These are phyloP conservation scores for Heliocybe sulcata DNA, from an alignment of 1,284 basidiomycete species.

Conservation along the genomic window DNA sequence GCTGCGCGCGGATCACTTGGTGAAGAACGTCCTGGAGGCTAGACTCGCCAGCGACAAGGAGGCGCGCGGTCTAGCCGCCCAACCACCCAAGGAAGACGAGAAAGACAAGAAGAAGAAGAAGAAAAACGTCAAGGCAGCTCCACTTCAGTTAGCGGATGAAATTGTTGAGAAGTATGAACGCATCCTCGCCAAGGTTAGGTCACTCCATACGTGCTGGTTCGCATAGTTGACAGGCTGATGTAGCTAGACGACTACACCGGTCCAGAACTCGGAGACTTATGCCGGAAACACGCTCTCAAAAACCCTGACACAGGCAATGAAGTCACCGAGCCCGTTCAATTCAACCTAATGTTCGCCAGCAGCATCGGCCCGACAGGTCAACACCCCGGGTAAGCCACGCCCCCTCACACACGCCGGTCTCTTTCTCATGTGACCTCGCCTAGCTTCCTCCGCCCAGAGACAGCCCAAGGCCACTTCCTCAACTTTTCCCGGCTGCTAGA, in stretches of 20 bases:
- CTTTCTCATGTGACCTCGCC: not conserved
- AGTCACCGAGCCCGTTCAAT: slow-evolving; percentile 88
- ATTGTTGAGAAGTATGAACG: slow-evolving; percentile 75
- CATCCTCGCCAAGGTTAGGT: slow-evolving; percentile 76
- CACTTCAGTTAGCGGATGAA: slow-evolving; percentile 75
- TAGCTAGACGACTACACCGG: slow-evolving; percentile 97
- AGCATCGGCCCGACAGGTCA: slow-evolving; percentile 98
- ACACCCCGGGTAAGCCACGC: slow-evolving; percentile 74
- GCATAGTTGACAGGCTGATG: slow-evolving; percentile 4
- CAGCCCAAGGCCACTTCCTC: slow-evolving; percentile 98
- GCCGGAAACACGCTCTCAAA: slow-evolving; percentile 75
- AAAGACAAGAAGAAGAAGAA: slow-evolving; percentile 72
- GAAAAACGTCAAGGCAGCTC: slow-evolving; percentile 73
- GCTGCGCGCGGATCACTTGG: slow-evolving; percentile 94
- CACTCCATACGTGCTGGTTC: not conserved
- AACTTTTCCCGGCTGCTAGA: slow-evolving; percentile 97
- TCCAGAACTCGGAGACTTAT: slow-evolving; percentile 83
- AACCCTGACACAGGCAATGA: slow-evolving; percentile 94
- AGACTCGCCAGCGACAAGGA: slow-evolving; percentile 88
- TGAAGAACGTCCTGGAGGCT: slow-evolving; percentile 90
- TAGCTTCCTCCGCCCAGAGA: slow-evolving; percentile 95
- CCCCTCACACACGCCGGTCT: not conserved
- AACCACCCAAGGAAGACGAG: slow-evolving; percentile 45
- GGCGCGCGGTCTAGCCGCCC: slow-evolving; percentile 70
- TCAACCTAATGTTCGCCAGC: slow-evolving; percentile 98